phyloP scores from a whole-genome alignment of 768 basidiomycete species.

The Lactarius psammicola region DNA sequence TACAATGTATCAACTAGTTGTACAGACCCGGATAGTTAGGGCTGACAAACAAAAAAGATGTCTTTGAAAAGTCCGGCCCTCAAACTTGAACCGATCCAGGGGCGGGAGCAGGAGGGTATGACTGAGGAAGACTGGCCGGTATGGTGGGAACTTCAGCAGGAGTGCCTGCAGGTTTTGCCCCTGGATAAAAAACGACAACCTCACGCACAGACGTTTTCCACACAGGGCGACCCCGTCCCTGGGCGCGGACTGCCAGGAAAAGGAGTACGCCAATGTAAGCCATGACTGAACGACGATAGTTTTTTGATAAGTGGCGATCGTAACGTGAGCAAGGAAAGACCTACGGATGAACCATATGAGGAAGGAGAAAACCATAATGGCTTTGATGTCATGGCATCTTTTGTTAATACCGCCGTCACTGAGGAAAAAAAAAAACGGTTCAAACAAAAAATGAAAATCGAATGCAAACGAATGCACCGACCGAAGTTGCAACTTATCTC shows the following conservation, averaged over 20 bases:
- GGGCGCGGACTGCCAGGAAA: slow-evolving; percentile 33
- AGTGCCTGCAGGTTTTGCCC: not conserved
- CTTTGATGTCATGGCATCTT: slow-evolving; percentile 37
- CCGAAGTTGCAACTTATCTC: slow-evolving; percentile 17
- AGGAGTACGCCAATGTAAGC: slow-evolving; percentile 34
- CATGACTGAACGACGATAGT: slow-evolving; percentile 35
- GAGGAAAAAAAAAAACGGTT: not conserved
- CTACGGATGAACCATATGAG: slow-evolving; percentile 39
- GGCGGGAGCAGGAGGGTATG: not conserved
- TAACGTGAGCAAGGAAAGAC: slow-evolving; percentile 16
- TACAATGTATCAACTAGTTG: not conserved
- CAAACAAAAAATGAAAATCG: not conserved
- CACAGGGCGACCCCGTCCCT: slow-evolving; percentile 33
- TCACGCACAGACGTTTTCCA: slow-evolving; percentile 40
- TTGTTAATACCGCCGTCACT: not conserved
- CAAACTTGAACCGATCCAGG: slow-evolving; percentile 1
- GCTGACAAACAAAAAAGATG: not conserved
- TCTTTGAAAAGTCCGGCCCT: not conserved
- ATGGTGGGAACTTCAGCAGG: not conserved
- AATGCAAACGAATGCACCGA: not conserved
- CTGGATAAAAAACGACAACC: slow-evolving; percentile 24
- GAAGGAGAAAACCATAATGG: slow-evolving; percentile 39
- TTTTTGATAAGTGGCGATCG: slow-evolving; percentile 2
- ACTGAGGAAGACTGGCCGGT: not conserved
- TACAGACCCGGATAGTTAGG: not conserved